phyloP scores from a whole-genome alignment of 306 rosid genomes.

The Cicer bijugum region DNA sequence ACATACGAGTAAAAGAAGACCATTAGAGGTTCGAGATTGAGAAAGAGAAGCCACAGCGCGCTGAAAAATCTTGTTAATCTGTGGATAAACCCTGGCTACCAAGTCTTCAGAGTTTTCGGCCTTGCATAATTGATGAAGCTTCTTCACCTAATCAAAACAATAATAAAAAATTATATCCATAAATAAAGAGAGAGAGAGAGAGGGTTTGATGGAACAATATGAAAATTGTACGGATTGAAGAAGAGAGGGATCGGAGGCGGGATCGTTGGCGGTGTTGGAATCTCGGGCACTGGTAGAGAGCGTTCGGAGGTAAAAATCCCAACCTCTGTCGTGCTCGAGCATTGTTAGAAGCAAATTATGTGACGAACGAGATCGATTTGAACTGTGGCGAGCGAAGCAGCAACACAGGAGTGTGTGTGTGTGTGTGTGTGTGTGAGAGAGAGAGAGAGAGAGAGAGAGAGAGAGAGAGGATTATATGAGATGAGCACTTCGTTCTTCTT shows the following conservation, averaged over 20 bases:
- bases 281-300: slow-evolving; percentile 75
- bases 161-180: not conserved
- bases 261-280: slow-evolving; percentile 76
- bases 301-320: slow-evolving; percentile 83
- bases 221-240: slow-evolving; percentile 62
- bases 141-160: slow-evolving; percentile 64
- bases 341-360: slow-evolving; percentile 33
- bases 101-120: slow-evolving; percentile 82
- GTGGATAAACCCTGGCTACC: slow-evolving; percentile 85
- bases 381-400: not conserved
- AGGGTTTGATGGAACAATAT: not conserved
- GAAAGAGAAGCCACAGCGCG: slow-evolving; percentile 81
- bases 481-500: not conserved
- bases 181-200: not conserved
- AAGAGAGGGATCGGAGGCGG: slow-evolving; percentile 82
- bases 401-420: not conserved
- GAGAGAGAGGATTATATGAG: not conserved
- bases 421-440: no score
- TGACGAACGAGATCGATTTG: slow-evolving; percentile 1
- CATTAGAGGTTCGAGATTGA: slow-evolving; percentile 85
- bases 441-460: no score
- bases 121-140: slow-evolving; percentile 72
- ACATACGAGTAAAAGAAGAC: slow-evolving; percentile 80
- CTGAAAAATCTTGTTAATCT: slow-evolving; percentile 79
- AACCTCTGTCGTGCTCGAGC: slow-evolving; percentile 59